Conservation (phyloP, 2,329 filamentous ascomycete genomes). For the Basipetospora chlamydospora region DNA sequence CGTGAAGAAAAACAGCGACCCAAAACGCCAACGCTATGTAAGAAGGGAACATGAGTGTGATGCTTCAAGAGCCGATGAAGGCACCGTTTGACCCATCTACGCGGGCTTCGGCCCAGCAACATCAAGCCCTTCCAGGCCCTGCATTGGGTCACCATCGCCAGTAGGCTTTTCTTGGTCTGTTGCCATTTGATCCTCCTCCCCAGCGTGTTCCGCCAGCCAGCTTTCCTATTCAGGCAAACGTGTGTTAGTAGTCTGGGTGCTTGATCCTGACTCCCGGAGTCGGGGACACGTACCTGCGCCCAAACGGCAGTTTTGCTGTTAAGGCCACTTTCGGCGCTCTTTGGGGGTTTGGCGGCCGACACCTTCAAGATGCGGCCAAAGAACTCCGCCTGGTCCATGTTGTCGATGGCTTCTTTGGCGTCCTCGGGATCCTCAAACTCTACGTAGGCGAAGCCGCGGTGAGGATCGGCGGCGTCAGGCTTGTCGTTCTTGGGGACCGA, state of each 20-base stretch:
- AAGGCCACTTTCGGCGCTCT: constrained; percentile 72
- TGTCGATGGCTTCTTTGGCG: constrained; percentile 90
- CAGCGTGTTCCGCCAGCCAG: constrained; percentile 80
- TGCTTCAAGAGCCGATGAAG: too few relatives aligned
- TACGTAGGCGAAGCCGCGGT: constrained; percentile 91
- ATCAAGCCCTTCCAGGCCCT: constrained; percentile 83
- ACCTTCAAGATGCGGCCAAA: constrained; percentile 89
- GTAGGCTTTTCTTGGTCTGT: constrained; percentile 22
- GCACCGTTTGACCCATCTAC: too few relatives aligned
- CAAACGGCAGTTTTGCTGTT: constrained; percentile 90
- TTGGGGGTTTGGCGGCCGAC: constrained; percentile 79
- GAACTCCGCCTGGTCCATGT: constrained; percentile 95
- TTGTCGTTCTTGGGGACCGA: constrained; percentile 78
- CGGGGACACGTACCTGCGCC: constrained; percentile 62
- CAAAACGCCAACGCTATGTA: constrained; percentile 33
- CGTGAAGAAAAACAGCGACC: too few relatives aligned
- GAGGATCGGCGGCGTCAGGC: constrained; percentile 61
- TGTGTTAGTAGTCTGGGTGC: neutral
- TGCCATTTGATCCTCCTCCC: constrained; percentile 44
- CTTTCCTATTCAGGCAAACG: constrained; percentile 51
- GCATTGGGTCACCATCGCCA: constrained; percentile 73
- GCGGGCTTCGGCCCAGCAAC: constrained; percentile 80
- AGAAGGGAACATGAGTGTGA: too few relatives aligned
- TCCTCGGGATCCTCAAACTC: constrained; percentile 81
- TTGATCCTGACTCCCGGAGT: neutral